phyloP scores from a whole-genome alignment of 2,329 filamentous ascomycete genomes.

The Dryadomyces quercivorus region DNA sequence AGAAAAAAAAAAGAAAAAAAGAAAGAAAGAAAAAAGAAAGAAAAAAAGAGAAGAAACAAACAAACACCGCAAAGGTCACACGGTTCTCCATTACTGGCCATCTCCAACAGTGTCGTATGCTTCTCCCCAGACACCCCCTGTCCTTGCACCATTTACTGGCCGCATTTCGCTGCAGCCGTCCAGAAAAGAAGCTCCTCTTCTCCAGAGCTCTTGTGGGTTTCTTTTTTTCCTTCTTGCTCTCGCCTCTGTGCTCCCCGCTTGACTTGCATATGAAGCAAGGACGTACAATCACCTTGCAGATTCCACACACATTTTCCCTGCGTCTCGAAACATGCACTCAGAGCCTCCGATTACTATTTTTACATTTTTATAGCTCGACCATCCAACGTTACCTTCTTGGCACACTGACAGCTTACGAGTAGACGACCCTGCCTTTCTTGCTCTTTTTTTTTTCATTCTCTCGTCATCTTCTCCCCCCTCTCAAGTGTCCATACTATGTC shows the following conservation, averaged over 20 bases:
- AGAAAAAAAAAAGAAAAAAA: not conserved
- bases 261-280: no score
- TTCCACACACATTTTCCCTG: no score
- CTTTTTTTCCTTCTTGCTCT: not conserved
- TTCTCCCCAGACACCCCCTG: not conserved
- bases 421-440: no score
- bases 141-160: not conserved
- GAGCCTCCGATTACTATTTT: no score
- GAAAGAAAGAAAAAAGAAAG: not conserved
- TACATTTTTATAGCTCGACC: no score
- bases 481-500: not conserved
- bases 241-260: not conserved
- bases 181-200: not conserved
- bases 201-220: not conserved
- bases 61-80: not conserved
- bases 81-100: not conserved
- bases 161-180: not conserved
- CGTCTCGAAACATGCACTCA: no score
- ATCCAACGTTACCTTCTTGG: no score
- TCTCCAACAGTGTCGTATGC: no score
- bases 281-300: no score
- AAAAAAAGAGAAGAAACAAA: not conserved
- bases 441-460: no score
- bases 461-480: no score
- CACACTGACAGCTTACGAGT: no score